Conservation (phyloP, 164 flowering plant species). For the Piper longum region DNA sequence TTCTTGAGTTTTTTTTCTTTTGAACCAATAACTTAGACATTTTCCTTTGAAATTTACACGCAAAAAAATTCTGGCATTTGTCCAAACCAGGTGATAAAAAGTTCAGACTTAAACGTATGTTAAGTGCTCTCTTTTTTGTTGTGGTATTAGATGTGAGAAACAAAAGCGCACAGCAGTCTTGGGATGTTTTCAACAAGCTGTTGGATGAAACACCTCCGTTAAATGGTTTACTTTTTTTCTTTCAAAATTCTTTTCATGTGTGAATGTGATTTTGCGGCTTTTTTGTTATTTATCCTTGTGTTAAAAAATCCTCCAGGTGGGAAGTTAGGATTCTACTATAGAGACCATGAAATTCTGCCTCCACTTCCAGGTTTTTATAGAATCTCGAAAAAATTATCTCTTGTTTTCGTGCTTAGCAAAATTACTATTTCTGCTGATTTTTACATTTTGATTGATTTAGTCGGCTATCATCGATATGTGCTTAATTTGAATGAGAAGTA, state of each 20-base stretch:
- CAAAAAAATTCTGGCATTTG: too few species aligned
- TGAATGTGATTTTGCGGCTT: background rate
- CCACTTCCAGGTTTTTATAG: slow-evolving; percentile 69
- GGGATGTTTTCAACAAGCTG: slow-evolving; percentile 66
- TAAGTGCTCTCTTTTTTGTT: slow-evolving; percentile 1
- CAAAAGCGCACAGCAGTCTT: slow-evolving; percentile 56
- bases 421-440: background rate
- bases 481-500: slow-evolving; percentile 33
- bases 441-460: slow-evolving; percentile 19
- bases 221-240: slow-evolving; percentile 37
- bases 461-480: slow-evolving; percentile 69
- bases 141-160: slow-evolving; percentile 62
- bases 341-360: slow-evolving; percentile 94
- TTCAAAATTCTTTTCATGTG: background rate
- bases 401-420: background rate
- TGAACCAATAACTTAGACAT: too few species aligned
- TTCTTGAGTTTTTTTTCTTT: background rate
- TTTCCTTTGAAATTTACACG: too few species aligned
- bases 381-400: background rate
- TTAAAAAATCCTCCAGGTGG: slow-evolving; percentile 43
- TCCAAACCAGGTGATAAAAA: too few species aligned
- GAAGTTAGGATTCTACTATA: slow-evolving; percentile 87
- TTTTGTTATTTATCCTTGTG: background rate
- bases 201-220: slow-evolving; percentile 65
- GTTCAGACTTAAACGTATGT: too few species aligned